Evolutionary conservation across 177 flowering plant genomes (phyloP), one percentile per base, ranked within the genome.

Genomic region (Vitis hybrid): DNA sequence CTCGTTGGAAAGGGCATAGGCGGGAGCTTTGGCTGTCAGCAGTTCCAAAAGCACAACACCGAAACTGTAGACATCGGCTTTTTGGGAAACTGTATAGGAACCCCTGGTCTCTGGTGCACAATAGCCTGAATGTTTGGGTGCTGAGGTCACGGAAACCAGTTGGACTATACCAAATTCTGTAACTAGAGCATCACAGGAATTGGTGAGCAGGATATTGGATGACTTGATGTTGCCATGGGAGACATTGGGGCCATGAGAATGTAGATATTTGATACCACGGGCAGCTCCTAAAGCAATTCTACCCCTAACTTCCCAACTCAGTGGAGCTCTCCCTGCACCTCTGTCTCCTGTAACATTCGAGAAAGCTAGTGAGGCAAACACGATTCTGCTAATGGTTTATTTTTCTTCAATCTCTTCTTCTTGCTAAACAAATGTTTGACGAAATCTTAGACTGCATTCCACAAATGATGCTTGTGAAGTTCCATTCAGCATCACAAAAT

Each of bases 141-240:
- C 63, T 45, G 87, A 64, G 7, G 85, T 80, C 11, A 81, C 80
- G 6, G 45, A 39, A 1, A 78, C 84, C 12, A 88, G 83, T 53
- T 82, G 88, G 26, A 86, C 79, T 0, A 88, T 74, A 16, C 89
- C 90, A 45, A 80, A 83, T 69, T 88, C 92, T 5, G 92, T 83
- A 16, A 88, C 84, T 9, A 83, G 81, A 10, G 92, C 81, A 1
- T 79, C 83, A 16, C 81, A 73, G 2, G 83, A 73, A 14, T 76
- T 75, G 12, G 81, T 80, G 56, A 88, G 86, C 34, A 88, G 86
- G 58, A 86, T 76, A 68, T 88, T 88, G 12, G 89, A 88, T 11
- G 92, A 80, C 68, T 88, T 88, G 19, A 88, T 78, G 82, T 83
- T 88, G 66, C 89, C 92, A 60, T 88, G 92, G 58, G 83, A 80